phyloP scores from a whole-genome alignment of 108 stramenopile genomes.

The Cyclotella cryptica region DNA sequence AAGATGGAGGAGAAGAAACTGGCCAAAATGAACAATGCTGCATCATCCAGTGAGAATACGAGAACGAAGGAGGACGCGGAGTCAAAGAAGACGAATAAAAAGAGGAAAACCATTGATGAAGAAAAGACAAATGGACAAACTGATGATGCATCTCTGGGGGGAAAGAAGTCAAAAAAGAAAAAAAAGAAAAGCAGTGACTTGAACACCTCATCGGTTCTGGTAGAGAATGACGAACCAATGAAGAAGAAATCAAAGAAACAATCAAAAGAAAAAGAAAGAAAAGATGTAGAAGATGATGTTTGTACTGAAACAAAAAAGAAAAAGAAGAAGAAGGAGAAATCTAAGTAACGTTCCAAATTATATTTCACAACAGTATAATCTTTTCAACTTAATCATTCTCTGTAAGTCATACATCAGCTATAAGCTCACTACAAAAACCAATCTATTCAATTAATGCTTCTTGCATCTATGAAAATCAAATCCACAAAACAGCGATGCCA shows the following conservation, averaged over 20 bases:
- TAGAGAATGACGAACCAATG: neutral
- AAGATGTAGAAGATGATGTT: slow-evolving; percentile 8
- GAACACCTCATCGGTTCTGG: neutral
- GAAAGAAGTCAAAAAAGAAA: slow-evolving; percentile 9
- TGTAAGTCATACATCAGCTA: neutral
- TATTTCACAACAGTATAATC: neutral
- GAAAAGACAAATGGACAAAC: neutral
- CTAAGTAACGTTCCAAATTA: neutral
- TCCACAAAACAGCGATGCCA: slow-evolving; percentile 71
- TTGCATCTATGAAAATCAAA: slow-evolving; percentile 76
- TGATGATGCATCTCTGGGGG: slow-evolving; percentile 6
- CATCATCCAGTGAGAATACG: neutral
- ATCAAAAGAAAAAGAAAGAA: neutral
- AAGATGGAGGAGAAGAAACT: slow-evolving; percentile 53
- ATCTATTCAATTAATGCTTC: slow-evolving; percentile 19
- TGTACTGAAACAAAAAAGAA: neutral
- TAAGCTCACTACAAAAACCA: neutral
- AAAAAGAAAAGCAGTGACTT: slow-evolving; percentile 1
- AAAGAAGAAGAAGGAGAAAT: slow-evolving; percentile 16
- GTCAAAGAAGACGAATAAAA: slow-evolving; percentile 41
- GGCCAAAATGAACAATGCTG: slow-evolving; percentile 14
- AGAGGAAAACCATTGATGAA: slow-evolving; percentile 19
- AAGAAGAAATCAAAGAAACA: neutral
- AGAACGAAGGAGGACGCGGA: slow-evolving; percentile 6
- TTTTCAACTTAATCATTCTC: neutral